These are phyloP conservation scores for Termitomyces sp. DNA, from an alignment of 768 basidiomycete genomes.

Conservation along the genomic window DNA sequence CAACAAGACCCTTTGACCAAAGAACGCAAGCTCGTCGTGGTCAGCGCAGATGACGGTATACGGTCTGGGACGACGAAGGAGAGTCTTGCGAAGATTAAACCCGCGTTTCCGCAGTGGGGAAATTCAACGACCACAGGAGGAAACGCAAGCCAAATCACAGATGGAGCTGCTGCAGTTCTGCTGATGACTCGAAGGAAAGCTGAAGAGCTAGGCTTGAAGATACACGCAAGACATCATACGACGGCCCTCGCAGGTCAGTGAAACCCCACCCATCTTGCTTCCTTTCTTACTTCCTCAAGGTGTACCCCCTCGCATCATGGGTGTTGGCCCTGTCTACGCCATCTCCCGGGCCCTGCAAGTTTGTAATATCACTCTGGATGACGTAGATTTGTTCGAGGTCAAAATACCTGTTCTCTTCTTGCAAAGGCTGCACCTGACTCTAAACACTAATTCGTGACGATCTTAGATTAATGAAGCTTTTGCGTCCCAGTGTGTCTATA, in stretches of 20 bases:
- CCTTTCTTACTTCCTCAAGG: slow-evolving; percentile 33
- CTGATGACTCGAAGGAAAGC: slow-evolving; percentile 82
- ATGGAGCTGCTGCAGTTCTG: slow-evolving; percentile 78
- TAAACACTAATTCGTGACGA: background rate
- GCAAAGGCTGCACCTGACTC: background rate
- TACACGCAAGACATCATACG: slow-evolving; percentile 78
- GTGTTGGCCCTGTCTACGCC: slow-evolving; percentile 80
- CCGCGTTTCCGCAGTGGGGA: slow-evolving; percentile 85
- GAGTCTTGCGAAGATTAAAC: slow-evolving; percentile 54
- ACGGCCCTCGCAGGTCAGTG: slow-evolving; percentile 61
- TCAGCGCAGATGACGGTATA: slow-evolving; percentile 76
- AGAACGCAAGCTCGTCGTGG: slow-evolving; percentile 44
- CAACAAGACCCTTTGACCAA: slow-evolving; percentile 56
- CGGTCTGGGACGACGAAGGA: slow-evolving; percentile 71
- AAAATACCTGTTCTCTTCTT: slow-evolving; percentile 5
- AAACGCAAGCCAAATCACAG: slow-evolving; percentile 83
- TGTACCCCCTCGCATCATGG: slow-evolving; percentile 81
- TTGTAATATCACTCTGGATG: slow-evolving; percentile 59
- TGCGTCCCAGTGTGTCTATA: slow-evolving; percentile 79
- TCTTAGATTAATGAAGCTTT: slow-evolving; percentile 88
- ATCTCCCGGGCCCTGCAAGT: slow-evolving; percentile 75
- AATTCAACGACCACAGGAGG: slow-evolving; percentile 74
- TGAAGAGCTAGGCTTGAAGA: slow-evolving; percentile 64
- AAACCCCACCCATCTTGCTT: background rate
- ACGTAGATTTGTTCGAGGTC: slow-evolving; percentile 82